A percentile compares a stretch with the other conserved stretches of the same genome.
phyloP scores from a whole-genome alignment of 768 basidiomycete genomes.

The Postia placenta region DNA sequence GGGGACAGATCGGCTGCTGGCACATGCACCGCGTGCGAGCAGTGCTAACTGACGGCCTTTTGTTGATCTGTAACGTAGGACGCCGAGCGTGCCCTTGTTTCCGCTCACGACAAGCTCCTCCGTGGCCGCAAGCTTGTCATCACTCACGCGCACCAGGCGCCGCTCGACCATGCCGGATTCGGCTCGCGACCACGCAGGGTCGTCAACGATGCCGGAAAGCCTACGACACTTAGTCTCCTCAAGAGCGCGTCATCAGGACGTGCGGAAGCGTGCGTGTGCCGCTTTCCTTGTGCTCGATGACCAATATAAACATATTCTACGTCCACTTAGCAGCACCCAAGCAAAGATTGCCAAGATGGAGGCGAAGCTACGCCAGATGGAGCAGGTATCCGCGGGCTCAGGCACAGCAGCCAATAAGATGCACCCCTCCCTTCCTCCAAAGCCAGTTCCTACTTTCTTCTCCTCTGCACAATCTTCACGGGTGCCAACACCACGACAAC shows the following conservation, averaged over 20 bases:
- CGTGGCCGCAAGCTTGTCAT: conserved; percentile 86
- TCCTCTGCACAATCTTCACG: conserved; percentile 3
- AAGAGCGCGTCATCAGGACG: conserved; percentile 59
- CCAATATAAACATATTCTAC: background rate
- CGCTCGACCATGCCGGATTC: conserved; percentile 26
- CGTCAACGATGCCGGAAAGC: conserved; percentile 54
- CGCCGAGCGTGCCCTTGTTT: conserved; percentile 67
- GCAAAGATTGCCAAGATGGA: conserved; percentile 95
- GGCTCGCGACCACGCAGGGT: conserved; percentile 30
- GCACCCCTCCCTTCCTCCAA: conserved; percentile 26
- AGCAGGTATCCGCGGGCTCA: conserved; percentile 24
- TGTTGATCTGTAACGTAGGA: too few relatives aligned
- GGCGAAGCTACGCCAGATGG: conserved; percentile 86
- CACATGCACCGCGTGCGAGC: too few relatives aligned
- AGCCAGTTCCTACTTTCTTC: conserved; percentile 14
- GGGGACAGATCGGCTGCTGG: conserved; percentile 13
- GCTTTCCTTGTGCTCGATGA: too few relatives aligned
- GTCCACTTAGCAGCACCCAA: conserved; percentile 47
- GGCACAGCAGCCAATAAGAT: conserved; percentile 5
- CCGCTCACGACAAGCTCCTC: conserved; percentile 72
- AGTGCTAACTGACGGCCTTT: too few relatives aligned
- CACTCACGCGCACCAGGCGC: conserved; percentile 88
- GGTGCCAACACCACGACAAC: background rate
- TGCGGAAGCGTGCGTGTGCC: conserved; percentile 35
- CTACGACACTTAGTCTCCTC: conserved; percentile 83